Evolutionary conservation across 441 rosid genomes (phyloP).

Genomic region (Mallotus repandus): DNA sequence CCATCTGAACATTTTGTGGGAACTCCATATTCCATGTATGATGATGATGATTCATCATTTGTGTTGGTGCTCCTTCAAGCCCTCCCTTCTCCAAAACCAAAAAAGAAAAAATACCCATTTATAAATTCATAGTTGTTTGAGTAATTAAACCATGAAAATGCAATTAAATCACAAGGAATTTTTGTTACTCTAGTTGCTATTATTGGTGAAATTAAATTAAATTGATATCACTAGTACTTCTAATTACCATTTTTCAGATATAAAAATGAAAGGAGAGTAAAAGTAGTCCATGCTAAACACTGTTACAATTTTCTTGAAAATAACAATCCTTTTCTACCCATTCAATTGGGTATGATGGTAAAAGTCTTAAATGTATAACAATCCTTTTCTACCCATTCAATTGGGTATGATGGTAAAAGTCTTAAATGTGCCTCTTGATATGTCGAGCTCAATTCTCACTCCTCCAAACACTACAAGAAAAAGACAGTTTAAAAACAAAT

Average conservation of each 20-base stretch:
- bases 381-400: not conserved
- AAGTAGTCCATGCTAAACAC: not conserved
- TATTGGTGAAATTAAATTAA: not conserved
- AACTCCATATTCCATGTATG: constrained; percentile 32
- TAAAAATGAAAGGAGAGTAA: not conserved
- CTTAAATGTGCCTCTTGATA: no score
- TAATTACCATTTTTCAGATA: not conserved
- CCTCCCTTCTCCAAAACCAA: constrained; percentile 18
- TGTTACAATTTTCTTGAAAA: not conserved
- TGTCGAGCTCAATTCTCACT: no score
- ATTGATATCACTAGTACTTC: not conserved
- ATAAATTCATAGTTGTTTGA: not conserved
- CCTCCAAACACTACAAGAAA: no score
- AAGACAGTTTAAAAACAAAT: no score
- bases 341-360: no score
- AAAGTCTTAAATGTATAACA: no score
- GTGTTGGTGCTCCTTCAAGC: constrained; percentile 29
- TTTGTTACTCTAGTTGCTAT: not conserved
- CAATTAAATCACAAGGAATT: not conserved
- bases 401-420: no score
- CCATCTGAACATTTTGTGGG: constrained; percentile 29
- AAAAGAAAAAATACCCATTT: no score
- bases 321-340: not conserved
- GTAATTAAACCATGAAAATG: not conserved
- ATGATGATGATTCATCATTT: constrained; percentile 32